Evolutionary conservation across 495 filamentous ascomycete species (phyloP), one percentile per base, ranked within the genome.

Genomic region (Talaromyces nanjingensis): DNA sequence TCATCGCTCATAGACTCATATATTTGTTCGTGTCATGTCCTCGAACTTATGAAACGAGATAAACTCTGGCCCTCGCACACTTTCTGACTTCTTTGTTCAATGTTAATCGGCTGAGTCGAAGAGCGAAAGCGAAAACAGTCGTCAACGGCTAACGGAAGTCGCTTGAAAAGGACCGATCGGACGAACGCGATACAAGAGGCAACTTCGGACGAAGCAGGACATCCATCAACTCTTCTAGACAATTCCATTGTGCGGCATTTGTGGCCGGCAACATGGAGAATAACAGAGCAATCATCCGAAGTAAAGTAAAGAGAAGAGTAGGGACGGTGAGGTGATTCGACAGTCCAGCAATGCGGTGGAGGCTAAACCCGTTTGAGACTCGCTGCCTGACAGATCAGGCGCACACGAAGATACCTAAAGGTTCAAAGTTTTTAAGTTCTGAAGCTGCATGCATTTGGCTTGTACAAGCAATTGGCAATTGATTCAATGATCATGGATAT

Each of bases 371-470:
- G 4, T 27, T 27, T 56, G 24, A 6, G 53, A 25, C 16, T 27
- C 8, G 53, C 22, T n/a, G 53, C 53, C 53, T 56, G 53, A 56
- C 8, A n/a, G n/a, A 56, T 56, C 53, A 56, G 53, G 53, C 27
- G 11, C 16, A 5, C 1, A 56, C 12, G 2, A 27, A 56, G 22
- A n/a, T n/a, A n/a, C n/a, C 18, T 45, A 45, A 45, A 49, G 7
- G 45, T 18, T 22, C 18, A 9, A 9, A 49, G n/a, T 49, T 49
- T 49, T 20, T 20, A 18, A 16, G 6, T 49, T 49, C 14, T 42
- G 16, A 14, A 2, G 8, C 11, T 37, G 33, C 33, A 12, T 12
- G 33, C 37, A 16, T 42, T 42, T 6, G 0, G 37, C n/a, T 42
- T 11, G 9, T 37, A 37, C 29, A 31, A 31, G 29, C 1, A 24